phyloP scores from a whole-genome alignment of 106 monocot species.

The Phalaenopsis equestris region DNA sequence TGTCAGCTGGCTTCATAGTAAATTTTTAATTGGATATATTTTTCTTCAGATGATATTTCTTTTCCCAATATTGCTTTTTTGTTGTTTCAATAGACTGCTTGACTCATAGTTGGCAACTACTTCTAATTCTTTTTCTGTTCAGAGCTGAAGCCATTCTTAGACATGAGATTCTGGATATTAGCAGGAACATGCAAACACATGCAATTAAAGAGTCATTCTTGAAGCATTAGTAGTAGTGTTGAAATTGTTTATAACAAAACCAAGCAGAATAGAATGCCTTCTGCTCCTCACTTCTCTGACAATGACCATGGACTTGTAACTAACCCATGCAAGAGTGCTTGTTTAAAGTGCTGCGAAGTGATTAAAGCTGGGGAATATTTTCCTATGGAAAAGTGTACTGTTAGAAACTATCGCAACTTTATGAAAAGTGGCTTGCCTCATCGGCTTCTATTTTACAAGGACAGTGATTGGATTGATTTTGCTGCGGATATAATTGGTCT shows the following conservation, averaged over 20 bases:
- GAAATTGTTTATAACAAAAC: constrained; percentile 1
- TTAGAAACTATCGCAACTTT: constrained; percentile 58
- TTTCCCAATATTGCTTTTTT: no score
- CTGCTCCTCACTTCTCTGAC: constrained; percentile 10
- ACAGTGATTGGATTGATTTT: constrained; percentile 72
- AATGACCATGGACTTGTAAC: not conserved
- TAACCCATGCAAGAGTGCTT: not conserved
- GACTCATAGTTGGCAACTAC: no score
- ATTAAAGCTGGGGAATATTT: not conserved
- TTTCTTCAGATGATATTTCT: no score
- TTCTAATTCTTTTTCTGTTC: not conserved
- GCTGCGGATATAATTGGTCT: constrained; percentile 28
- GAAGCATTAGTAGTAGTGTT: constrained; percentile 37
- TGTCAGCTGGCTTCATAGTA: not conserved
- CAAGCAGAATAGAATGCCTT: constrained; percentile 27
- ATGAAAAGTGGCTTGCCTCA: constrained; percentile 60
- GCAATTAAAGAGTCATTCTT: constrained; percentile 14
- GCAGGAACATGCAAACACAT: constrained; percentile 2
- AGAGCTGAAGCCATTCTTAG: not conserved
- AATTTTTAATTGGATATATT: no score
- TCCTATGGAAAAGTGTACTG: constrained; percentile 13
- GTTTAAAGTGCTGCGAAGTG: not conserved
- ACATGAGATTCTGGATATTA: not conserved
- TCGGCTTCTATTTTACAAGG: constrained; percentile 43
- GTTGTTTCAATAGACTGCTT: no score